A percentile compares a stretch with the other conserved stretches of the same genome.
Evolutionary conservation across 2,329 filamentous ascomycete species (phyloP).

Genomic region (Tetracladium maxilliforme): DNA sequence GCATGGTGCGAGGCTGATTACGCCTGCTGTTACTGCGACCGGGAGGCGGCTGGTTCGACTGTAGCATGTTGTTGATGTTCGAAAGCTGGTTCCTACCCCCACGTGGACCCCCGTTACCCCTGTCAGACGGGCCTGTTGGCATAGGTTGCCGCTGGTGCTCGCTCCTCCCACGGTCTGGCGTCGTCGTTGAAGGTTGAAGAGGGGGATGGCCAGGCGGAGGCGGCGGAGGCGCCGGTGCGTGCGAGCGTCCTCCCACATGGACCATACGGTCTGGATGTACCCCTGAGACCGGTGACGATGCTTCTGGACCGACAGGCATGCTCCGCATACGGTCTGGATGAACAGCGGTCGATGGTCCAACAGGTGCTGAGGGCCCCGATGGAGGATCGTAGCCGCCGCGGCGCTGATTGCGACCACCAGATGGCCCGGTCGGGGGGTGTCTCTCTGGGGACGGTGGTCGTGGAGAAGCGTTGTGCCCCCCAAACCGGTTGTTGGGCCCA

Average conservation of each 20-base stretch:
- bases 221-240: slow-evolving; percentile 11
- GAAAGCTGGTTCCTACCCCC: slow-evolving; percentile 33
- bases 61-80: slow-evolving; percentile 43
- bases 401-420: slow-evolving; percentile 2
- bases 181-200: too few relatives aligned
- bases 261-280: slow-evolving; percentile 9
- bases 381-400: slow-evolving; percentile 9
- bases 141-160: too few relatives aligned
- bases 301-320: not conserved
- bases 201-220: slow-evolving; percentile 16
- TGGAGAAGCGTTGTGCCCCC: not conserved
- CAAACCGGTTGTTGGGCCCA: slow-evolving; percentile 20
- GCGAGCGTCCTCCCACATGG: slow-evolving; percentile 2
- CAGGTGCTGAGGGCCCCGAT: slow-evolving; percentile 6
- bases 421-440: not conserved
- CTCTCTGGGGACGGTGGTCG: slow-evolving; percentile 7
- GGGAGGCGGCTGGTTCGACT: slow-evolving; percentile 25
- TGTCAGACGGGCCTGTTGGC: slow-evolving; percentile 6
- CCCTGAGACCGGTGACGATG: slow-evolving; percentile 5
- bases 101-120: slow-evolving; percentile 8
- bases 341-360: too few relatives aligned
- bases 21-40: slow-evolving; percentile 9
- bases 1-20: slow-evolving; percentile 16
- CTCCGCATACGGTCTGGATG: not conserved
- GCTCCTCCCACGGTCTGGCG: too few relatives aligned